These are phyloP conservation scores for Cordyceps fumosorosea DNA, from an alignment of 2,329 filamentous ascomycete species.

Conservation along the genomic window DNA sequence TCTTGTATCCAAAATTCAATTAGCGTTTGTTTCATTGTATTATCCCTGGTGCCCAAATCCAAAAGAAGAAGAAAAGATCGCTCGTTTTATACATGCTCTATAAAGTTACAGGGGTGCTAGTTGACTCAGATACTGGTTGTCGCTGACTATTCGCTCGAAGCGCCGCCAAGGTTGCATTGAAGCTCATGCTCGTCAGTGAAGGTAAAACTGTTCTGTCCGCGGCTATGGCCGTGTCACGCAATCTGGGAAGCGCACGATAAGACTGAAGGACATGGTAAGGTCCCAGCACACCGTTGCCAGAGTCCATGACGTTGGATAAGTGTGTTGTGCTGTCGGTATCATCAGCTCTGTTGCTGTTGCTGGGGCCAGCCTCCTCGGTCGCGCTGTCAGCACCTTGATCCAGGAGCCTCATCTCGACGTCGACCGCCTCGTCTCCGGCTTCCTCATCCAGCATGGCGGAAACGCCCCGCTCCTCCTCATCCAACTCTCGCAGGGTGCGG, in stretches of 20 bases:
- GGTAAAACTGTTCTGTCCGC: conserved; percentile 42
- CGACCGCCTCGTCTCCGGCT: conserved; percentile 31
- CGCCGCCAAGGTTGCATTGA: conserved; percentile 47
- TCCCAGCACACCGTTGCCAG: conserved; percentile 48
- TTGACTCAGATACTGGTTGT: conserved; percentile 26
- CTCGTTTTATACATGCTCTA: conserved; percentile 14
- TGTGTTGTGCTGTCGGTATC: conserved; percentile 30
- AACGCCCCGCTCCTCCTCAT: conserved; percentile 51
- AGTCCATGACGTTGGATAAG: conserved; percentile 43
- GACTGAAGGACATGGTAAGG: conserved; percentile 47
- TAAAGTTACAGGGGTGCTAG: conserved; percentile 15
- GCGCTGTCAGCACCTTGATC: conserved; percentile 16
- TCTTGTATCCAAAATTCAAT: conserved; percentile 17
- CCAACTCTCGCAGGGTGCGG: conserved; percentile 41
- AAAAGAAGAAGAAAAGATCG: neutral
- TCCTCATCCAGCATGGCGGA: conserved; percentile 32
- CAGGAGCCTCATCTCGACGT: conserved; percentile 40
- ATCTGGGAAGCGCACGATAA: conserved; percentile 45
- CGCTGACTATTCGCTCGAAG: conserved; percentile 34
- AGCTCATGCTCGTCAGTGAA: conserved; percentile 48
- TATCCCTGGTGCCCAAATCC: neutral
- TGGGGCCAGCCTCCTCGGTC: conserved; percentile 17
- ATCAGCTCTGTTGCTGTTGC: conserved; percentile 22
- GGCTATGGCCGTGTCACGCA: conserved; percentile 41
- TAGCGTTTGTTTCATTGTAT: conserved; percentile 13